These are phyloP conservation scores for Millerago galiae DNA, from an alignment of 805 yeast species.

Conservation along the genomic window DNA sequence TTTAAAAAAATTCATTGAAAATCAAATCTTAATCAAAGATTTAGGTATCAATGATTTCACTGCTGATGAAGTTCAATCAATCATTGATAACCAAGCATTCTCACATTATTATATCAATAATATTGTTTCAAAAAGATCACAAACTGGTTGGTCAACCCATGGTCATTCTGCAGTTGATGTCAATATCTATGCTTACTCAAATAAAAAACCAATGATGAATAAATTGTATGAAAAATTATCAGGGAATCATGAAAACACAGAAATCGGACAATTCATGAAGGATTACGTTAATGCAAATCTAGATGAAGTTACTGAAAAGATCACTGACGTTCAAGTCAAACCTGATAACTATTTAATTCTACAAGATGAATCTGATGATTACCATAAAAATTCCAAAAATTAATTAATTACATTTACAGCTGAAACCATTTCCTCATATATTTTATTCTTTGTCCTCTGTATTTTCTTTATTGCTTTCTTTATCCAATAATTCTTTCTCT, in stretches of 20 bases:
- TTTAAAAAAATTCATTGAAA: conserved; percentile 40
- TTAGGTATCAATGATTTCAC: conserved; percentile 60
- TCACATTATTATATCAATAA: conserved; percentile 49
- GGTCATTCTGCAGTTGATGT: conserved; percentile 97
- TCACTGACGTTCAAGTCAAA: conserved; percentile 44
- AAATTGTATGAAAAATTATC: conserved; percentile 41
- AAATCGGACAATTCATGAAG: conserved; percentile 72
- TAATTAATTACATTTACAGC: too few species aligned
- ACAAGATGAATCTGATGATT: conserved; percentile 7
- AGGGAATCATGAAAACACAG: conserved; percentile 86
- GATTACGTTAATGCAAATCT: conserved; percentile 42
- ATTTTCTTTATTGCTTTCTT: too few species aligned
- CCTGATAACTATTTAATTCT: conserved; percentile 9
- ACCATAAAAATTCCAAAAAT: conserved; percentile 1
- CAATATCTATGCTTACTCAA: conserved; percentile 77
- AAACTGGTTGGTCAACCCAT: conserved; percentile 94
- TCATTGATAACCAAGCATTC: conserved; percentile 30
- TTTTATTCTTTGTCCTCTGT: too few species aligned
- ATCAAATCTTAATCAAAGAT: conserved; percentile 52
- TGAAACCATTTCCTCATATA: too few species aligned
- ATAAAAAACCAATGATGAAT: conserved; percentile 38
- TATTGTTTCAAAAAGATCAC: conserved; percentile 74
- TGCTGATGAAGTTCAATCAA: conserved; percentile 42
- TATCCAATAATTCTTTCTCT: neutral
- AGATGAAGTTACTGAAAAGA: conserved; percentile 38